These are phyloP conservation scores for Eremothecium coryli DNA, from an alignment of 1,139 yeast species.

Conservation along the genomic window DNA sequence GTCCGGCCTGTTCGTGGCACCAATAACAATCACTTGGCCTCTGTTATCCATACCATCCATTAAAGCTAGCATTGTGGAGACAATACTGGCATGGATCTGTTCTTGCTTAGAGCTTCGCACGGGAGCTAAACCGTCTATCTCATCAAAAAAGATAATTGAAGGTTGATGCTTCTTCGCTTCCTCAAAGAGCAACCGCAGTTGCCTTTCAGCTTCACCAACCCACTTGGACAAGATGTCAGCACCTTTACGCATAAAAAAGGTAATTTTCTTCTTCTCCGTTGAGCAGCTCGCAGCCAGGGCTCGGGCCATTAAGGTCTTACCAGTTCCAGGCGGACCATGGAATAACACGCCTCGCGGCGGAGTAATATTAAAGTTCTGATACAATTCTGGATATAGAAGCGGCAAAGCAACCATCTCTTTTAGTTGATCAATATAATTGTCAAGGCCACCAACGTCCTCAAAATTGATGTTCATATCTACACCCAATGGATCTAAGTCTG, in stretches of 20 bases:
- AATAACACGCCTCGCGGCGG: conserved; percentile 97
- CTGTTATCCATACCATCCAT: conserved; percentile 99
- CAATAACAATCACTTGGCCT: conserved; percentile 95
- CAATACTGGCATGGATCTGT: conserved; percentile 96
- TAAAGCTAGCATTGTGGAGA: conserved; percentile 81
- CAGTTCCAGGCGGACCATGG: conserved; percentile 99
- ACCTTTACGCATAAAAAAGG: conserved; percentile 97
- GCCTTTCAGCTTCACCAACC: conserved; percentile 99
- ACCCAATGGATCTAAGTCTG: conserved; percentile 93
- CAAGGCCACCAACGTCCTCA: conserved; percentile 85
- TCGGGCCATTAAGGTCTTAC: conserved; percentile 96
- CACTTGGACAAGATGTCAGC: conserved; percentile 96
- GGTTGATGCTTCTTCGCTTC: conserved; percentile 97
- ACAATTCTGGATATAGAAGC: conserved; percentile 83
- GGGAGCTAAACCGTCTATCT: conserved; percentile 96
- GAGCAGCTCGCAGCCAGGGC: conserved; percentile 95
- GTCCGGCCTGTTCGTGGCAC: conserved; percentile 97
- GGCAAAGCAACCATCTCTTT: conserved; percentile 98
- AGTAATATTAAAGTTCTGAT: conserved; percentile 79
- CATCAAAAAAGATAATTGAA: conserved; percentile 89
- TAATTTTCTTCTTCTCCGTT: conserved; percentile 68
- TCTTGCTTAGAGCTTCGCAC: conserved; percentile 96
- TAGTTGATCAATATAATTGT: conserved; percentile 78
- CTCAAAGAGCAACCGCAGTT: conserved; percentile 78
- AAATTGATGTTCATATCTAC: conserved; percentile 90